Evolutionary conservation across 2,329 filamentous ascomycete species (phyloP).

Genomic region (Sclerotinia trifoliorum): DNA sequence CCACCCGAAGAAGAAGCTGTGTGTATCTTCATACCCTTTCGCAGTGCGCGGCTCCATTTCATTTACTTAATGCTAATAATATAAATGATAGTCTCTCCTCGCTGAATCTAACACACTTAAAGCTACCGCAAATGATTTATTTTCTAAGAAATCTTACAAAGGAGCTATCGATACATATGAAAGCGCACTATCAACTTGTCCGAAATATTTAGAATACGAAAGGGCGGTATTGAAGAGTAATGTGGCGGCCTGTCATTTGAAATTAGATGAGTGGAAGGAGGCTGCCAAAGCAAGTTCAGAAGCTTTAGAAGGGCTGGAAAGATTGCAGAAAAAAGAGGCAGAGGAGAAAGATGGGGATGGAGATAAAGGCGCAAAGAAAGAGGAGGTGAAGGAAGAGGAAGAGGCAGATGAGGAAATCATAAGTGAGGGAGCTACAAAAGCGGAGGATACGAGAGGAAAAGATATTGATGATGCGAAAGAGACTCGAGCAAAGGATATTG

Average conservation of each 20-base stretch:
- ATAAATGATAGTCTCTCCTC: slow-evolving; percentile 58
- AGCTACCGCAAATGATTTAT: slow-evolving; percentile 74
- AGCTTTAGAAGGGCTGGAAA: slow-evolving; percentile 70
- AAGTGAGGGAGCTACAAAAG: slow-evolving; percentile 55
- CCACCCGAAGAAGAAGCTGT: slow-evolving; percentile 47
- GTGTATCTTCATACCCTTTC: slow-evolving; percentile 22
- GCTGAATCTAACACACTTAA: slow-evolving; percentile 72
- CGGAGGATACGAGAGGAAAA: slow-evolving; percentile 41
- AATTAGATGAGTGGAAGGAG: slow-evolving; percentile 81
- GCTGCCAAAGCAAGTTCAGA: slow-evolving; percentile 71
- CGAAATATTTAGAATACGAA: slow-evolving; percentile 83
- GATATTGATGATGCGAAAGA: slow-evolving; percentile 59
- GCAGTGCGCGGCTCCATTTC: not conserved
- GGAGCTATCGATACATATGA: slow-evolving; percentile 82
- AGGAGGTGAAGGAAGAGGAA: slow-evolving; percentile 40
- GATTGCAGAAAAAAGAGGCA: slow-evolving; percentile 46
- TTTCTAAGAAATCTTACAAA: slow-evolving; percentile 67
- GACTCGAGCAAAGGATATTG: slow-evolving; percentile 74
- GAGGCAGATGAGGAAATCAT: slow-evolving; percentile 60
- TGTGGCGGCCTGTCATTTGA: slow-evolving; percentile 84
- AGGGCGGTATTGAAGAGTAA: slow-evolving; percentile 85
- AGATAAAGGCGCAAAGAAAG: slow-evolving; percentile 53
- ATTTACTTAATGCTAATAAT: not conserved
- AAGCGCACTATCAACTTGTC: slow-evolving; percentile 73
- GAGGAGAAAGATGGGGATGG: slow-evolving; percentile 41